Percentiles rank a stretch among this genome's conserved stretches.
Conservation (phyloP, 495 filamentous ascomycete species). For the Tuber calosporum region DNA sequence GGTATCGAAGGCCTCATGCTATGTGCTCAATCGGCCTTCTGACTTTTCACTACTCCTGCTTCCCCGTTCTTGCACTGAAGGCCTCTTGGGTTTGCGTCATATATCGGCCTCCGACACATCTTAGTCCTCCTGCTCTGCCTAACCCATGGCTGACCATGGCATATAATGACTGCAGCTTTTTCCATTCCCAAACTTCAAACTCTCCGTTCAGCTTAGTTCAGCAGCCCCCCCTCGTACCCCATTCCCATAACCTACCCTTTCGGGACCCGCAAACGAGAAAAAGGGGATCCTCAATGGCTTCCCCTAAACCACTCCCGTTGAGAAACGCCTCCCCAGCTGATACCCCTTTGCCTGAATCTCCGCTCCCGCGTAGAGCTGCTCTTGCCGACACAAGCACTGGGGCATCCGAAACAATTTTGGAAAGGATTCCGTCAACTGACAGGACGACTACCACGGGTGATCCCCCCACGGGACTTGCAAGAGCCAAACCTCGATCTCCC, state of each 20-base stretch:
- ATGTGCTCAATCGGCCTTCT: not conserved
- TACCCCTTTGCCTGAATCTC: not conserved
- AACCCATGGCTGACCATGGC: not conserved
- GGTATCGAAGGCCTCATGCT: not conserved
- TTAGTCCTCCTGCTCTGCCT: not conserved
- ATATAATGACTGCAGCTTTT: constrained; percentile 1
- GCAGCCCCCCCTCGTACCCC: not conserved
- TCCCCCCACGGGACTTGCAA: not conserved
- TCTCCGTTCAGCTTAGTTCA: not conserved
- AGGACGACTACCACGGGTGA: not conserved
- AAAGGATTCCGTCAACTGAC: not conserved
- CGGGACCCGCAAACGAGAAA: not conserved
- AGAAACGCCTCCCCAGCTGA: not conserved
- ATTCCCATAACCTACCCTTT: not conserved
- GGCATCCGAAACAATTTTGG: not conserved
- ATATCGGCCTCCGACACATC: not conserved
- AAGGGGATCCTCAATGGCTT: not conserved
- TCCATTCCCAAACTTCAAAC: not conserved
- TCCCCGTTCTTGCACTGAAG: not conserved
- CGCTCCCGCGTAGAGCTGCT: not conserved
- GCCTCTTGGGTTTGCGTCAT: not conserved
- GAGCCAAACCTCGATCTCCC: constrained; percentile 21
- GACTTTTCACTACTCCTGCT: not conserved
- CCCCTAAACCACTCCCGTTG: not conserved
- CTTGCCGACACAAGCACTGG: not conserved